Conservation (phyloP, 768 basidiomycete genomes). For the Lactifluus volemus region DNA sequence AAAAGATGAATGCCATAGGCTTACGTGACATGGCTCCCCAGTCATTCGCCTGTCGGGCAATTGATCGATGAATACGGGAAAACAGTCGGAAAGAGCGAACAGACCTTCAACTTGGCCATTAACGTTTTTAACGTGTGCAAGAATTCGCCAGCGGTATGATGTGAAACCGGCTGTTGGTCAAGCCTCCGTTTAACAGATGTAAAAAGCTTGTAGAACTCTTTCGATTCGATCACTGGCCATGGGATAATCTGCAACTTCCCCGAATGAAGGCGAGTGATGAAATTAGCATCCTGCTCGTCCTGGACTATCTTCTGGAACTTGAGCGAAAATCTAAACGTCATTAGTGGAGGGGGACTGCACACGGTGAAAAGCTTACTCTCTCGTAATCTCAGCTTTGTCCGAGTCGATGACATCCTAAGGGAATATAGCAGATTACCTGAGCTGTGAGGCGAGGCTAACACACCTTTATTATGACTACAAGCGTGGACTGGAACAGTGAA, state of each 20-base stretch:
- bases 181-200: constrained; percentile 37
- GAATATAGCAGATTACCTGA: no score
- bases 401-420: constrained; percentile 53
- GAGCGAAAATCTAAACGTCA: constrained; percentile 37
- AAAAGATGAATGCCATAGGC: constrained; percentile 19
- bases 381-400: constrained; percentile 47
- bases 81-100: no score
- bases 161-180: constrained; percentile 41
- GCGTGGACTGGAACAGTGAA: constrained; percentile 46
- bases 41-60: constrained; percentile 41
- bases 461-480: constrained; percentile 59
- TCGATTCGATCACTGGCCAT: constrained; percentile 61
- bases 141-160: constrained; percentile 45
- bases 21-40: constrained; percentile 57
- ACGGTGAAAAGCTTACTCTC: constrained; percentile 35
- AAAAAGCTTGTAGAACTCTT: constrained; percentile 51
- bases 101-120: constrained; percentile 60
- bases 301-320: constrained; percentile 58
- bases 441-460: not conserved
- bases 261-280: constrained; percentile 50
- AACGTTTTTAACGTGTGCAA: constrained; percentile 49
- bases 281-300: constrained; percentile 51
- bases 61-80: no score
- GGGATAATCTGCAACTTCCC: constrained; percentile 51
- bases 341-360: not conserved